Evolutionary conservation across 768 basidiomycete genomes (phyloP).

Genomic region (Serendipita sp.): DNA sequence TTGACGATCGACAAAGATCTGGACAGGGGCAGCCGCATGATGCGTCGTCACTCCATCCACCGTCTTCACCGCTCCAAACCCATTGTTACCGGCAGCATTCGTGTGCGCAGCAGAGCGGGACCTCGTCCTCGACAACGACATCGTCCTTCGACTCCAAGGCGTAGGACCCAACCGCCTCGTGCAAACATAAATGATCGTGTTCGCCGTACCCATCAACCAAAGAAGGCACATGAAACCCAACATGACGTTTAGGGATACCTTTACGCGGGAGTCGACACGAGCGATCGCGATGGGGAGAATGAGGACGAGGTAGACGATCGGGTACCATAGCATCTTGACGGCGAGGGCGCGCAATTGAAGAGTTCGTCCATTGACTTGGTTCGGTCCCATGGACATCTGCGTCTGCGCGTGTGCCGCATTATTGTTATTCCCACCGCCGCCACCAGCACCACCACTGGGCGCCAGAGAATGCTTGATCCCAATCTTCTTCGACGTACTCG

Average conservation of each 20-base stretch:
- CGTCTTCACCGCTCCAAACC: not conserved
- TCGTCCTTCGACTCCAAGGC: not conserved
- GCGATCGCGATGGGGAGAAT: conserved; percentile 7
- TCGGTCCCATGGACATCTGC: not conserved
- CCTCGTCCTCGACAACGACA: not conserved
- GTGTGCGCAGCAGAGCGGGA: not conserved
- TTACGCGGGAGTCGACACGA: conserved; percentile 1
- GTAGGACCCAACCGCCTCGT: not conserved
- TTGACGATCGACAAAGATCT: not conserved
- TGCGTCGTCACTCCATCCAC: not conserved
- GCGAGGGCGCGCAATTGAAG: not conserved
- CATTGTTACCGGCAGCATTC: not conserved
- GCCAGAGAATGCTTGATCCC: not conserved
- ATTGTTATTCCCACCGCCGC: not conserved
- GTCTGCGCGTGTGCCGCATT: not conserved
- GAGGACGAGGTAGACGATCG: conserved; percentile 5
- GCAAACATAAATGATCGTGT: conserved; percentile 3
- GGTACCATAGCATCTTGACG: conserved; percentile 8
- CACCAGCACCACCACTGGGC: not conserved
- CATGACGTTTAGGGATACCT: not conserved
- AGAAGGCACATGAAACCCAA: conserved; percentile 1
- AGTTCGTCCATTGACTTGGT: not conserved
- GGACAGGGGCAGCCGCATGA: not conserved
- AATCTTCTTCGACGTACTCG: not conserved
- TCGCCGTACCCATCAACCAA: conserved; percentile 2